phyloP scores from a whole-genome alignment of 2,329 filamentous ascomycete species.

The Ilyonectria destructans region DNA sequence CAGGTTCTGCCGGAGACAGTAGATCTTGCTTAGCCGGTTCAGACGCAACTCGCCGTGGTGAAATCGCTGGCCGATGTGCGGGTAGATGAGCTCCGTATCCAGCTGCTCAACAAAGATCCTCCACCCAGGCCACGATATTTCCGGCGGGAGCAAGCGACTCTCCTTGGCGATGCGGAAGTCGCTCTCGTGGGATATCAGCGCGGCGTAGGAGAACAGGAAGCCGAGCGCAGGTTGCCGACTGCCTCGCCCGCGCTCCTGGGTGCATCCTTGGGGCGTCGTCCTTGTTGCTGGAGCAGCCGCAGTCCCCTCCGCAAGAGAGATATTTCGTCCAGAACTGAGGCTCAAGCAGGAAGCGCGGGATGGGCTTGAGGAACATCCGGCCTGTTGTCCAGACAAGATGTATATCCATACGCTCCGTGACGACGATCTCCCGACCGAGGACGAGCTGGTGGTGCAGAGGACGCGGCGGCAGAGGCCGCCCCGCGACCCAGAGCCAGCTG shows the following conservation, averaged over 20 bases:
- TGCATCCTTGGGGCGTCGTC: too few species aligned
- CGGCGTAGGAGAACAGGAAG: conserved; percentile 56
- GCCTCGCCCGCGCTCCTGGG: too few species aligned
- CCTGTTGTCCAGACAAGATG: too few species aligned
- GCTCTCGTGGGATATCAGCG: conserved; percentile 54
- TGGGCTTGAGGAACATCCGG: too few species aligned
- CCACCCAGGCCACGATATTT: conserved; percentile 53
- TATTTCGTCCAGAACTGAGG: background rate
- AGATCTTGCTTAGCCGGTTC: too few species aligned
- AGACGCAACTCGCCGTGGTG: conserved; percentile 61
- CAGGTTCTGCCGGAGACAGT: too few species aligned
- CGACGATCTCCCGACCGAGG: too few species aligned
- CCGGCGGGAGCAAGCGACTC: conserved; percentile 53
- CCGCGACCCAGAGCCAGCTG: background rate
- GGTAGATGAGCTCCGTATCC: conserved; percentile 49
- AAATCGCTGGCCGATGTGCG: conserved; percentile 56
- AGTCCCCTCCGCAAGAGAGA: too few species aligned
- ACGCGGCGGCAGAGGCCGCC: too few species aligned
- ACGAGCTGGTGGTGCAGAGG: too few species aligned
- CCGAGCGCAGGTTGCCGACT: conserved; percentile 5
- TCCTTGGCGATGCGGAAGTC: conserved; percentile 56
- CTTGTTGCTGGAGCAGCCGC: too few species aligned
- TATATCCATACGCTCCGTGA: too few species aligned
- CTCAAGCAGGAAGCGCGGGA: background rate
- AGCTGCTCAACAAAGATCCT: conserved; percentile 41